Conservation (phyloP, 352 stramenopile genomes). For the Pythium dissotocum region DNA sequence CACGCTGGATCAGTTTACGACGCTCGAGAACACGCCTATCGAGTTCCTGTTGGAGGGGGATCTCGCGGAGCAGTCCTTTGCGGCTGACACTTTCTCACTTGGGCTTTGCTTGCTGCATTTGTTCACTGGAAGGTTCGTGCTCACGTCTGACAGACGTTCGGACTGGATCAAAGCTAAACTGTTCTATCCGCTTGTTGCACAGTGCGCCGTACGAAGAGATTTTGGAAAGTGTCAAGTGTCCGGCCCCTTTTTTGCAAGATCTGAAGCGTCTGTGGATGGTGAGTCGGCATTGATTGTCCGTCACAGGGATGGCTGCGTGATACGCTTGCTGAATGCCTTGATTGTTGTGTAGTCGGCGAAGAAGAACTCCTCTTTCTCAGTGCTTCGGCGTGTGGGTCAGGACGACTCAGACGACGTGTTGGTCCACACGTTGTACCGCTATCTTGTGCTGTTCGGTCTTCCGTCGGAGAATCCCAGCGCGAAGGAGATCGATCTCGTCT, state of each 20-base stretch:
- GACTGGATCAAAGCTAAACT: not conserved
- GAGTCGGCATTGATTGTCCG: constrained; percentile 10
- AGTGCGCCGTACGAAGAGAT: constrained; percentile 98
- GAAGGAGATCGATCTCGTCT: constrained; percentile 51
- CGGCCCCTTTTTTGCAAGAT: constrained; percentile 74
- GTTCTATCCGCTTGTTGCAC: not conserved
- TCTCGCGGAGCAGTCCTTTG: constrained; percentile 87
- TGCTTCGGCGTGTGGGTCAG: constrained; percentile 59
- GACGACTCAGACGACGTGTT: constrained; percentile 85
- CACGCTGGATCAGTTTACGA: constrained; percentile 95
- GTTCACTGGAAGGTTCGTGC: constrained; percentile 89
- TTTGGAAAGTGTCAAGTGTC: constrained; percentile 91
- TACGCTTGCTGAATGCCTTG: not conserved
- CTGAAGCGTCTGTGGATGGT: constrained; percentile 91
- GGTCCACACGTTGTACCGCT: constrained; percentile 96
- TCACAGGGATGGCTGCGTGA: not conserved
- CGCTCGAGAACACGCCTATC: constrained; percentile 96
- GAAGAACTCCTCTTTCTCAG: constrained; percentile 63
- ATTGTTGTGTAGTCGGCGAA: constrained; percentile 33
- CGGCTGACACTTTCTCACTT: constrained; percentile 95
- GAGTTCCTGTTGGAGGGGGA: constrained; percentile 96
- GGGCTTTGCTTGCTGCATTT: constrained; percentile 96
- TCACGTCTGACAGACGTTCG: not conserved
- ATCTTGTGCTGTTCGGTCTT: constrained; percentile 95
- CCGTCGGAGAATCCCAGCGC: constrained; percentile 55